These are phyloP conservation scores for Metschnikowia picachoensis DNA, from an alignment of 805 yeast genomes.

Conservation along the genomic window DNA sequence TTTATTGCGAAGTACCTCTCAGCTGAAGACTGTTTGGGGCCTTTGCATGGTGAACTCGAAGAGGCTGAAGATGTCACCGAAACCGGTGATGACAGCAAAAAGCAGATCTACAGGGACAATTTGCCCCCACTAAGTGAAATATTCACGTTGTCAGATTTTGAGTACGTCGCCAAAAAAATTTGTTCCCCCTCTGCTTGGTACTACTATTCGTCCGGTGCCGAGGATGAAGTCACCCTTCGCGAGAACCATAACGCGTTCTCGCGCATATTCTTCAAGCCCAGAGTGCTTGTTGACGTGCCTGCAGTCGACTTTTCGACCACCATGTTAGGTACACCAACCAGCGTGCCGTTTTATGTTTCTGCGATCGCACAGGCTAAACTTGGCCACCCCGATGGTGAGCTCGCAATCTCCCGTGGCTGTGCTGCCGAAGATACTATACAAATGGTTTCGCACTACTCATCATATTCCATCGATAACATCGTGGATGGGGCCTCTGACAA, in stretches of 20 bases:
- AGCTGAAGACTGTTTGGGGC: conserved; percentile 20
- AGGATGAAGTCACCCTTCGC: conserved; percentile 85
- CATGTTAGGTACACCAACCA: conserved; percentile 66
- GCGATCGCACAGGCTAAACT: conserved; percentile 92
- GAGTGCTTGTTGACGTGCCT: conserved; percentile 76
- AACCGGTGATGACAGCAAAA: conserved; percentile 19
- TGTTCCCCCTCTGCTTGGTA: conserved; percentile 35
- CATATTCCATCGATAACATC: conserved; percentile 84
- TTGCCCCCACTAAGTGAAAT: conserved; percentile 32
- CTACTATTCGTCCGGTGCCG: conserved; percentile 81
- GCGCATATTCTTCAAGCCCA: conserved; percentile 82
- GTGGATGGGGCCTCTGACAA: conserved; percentile 60
- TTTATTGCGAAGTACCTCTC: conserved; percentile 20
- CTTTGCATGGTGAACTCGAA: conserved; percentile 20
- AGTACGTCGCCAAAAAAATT: conserved; percentile 33
- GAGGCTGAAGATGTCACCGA: conserved; percentile 15
- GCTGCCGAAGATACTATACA: conserved; percentile 66
- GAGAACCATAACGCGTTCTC: conserved; percentile 91
- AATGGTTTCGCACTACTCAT: conserved; percentile 91
- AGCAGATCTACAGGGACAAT: conserved; percentile 14
- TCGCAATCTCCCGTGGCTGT: conserved; percentile 79
- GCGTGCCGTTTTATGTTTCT: conserved; percentile 80
- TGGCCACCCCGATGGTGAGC: conserved; percentile 93
- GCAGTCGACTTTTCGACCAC: conserved; percentile 65
- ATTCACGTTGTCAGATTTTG: conserved; percentile 38